phyloP scores from a whole-genome alignment of 352 stramenopile species.

The Elongisporangium prolatum region DNA sequence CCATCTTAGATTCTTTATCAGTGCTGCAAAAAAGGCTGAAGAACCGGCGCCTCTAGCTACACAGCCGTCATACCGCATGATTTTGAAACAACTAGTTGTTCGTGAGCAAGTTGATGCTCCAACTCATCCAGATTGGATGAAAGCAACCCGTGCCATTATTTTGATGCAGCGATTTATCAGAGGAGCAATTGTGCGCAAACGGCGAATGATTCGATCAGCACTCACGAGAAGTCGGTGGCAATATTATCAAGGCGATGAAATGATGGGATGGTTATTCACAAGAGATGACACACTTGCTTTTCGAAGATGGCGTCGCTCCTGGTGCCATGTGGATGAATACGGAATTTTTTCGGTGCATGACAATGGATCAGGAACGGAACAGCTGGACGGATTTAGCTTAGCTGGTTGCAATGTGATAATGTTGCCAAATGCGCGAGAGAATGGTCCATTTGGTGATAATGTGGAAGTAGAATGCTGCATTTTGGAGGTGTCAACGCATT shows the following conservation, averaged over 20 bases:
- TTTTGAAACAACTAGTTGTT: conserved; percentile 76
- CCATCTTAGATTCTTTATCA: conserved; percentile 66
- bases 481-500: conserved; percentile 54
- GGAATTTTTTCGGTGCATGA: conserved; percentile 66
- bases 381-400: conserved; percentile 66
- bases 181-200: conserved; percentile 60
- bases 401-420: conserved; percentile 64
- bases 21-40: conserved; percentile 33
- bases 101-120: conserved; percentile 37
- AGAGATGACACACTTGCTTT: conserved; percentile 82
- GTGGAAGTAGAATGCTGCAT: conserved; percentile 23
- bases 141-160: conserved; percentile 66
- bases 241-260: conserved; percentile 51
- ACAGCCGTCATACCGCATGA: conserved; percentile 64
- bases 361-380: conserved; percentile 58
- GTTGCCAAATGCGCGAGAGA: conserved; percentile 33
- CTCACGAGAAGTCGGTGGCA: conserved; percentile 51
- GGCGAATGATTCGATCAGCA: conserved; percentile 56
- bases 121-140: conserved; percentile 60
- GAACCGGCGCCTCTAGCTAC: conserved; percentile 18
- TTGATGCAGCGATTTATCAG: conserved; percentile 80
- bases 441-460: conserved; percentile 36
- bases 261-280: conserved; percentile 82
- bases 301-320: conserved; percentile 74
- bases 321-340: conserved; percentile 73